Evolutionary conservation across 495 filamentous ascomycete genomes (phyloP).

Genomic region (Penicillium mononematosum): DNA sequence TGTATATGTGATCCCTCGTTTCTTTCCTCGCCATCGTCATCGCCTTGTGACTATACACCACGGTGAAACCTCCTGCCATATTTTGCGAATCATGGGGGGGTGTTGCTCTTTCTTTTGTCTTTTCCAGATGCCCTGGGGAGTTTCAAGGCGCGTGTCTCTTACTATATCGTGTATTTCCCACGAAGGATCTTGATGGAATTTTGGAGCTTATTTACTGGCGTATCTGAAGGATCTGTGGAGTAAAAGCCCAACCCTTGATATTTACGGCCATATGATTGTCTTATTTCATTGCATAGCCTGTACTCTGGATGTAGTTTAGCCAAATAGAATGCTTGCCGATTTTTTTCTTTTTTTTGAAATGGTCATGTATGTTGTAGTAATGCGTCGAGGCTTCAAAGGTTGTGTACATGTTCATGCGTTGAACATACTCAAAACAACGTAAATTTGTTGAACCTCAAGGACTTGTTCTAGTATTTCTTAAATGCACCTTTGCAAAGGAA

Average conservation of each 20-base stretch:
- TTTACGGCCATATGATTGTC: constrained; percentile 15
- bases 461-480: neutral
- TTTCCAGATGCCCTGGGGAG: constrained; percentile 19
- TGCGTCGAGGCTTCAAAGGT: neutral
- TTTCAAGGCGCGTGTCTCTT: constrained; percentile 26
- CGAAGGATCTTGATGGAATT: constrained; percentile 28
- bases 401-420: neutral
- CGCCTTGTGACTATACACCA: constrained; percentile 26
- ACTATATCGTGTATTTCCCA: constrained; percentile 20
- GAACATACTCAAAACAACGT: neutral
- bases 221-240: constrained; percentile 23
- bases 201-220: constrained; percentile 24
- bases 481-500: neutral
- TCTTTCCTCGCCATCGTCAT: constrained; percentile 27
- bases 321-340: constrained; percentile 10
- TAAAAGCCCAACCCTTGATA: constrained; percentile 26
- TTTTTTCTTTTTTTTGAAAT: neutral
- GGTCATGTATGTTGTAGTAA: neutral
- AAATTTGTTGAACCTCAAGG: neutral
- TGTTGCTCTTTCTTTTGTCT: neutral
- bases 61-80: constrained; percentile 12
- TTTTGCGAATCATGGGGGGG: constrained; percentile 17
- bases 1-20: constrained; percentile 26
- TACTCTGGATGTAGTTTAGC: constrained; percentile 11
- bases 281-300: constrained; percentile 11